Evolutionary conservation across 805 yeast genomes (phyloP), one percentile per base, ranked within the genome.

Genomic region (Ogataea degrootiae): DNA sequence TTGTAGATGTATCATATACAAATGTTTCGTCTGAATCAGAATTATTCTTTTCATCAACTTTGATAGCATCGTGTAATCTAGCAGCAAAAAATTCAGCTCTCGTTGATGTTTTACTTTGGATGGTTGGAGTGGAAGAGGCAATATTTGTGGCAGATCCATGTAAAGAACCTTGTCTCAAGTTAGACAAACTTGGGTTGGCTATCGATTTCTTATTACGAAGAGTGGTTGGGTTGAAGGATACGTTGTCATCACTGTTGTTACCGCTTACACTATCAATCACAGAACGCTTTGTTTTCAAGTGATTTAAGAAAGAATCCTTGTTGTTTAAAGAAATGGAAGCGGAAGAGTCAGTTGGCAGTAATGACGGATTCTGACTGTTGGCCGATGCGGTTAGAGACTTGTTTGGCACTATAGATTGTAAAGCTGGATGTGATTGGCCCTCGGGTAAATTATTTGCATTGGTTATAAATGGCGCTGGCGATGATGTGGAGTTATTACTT

Each of bases 31-130:
- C 96, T 23, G 90, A 82, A 63, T 91, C 97, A 34, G 91, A 83
- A 16, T 57, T 55, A 34, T 59, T 58, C 37, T 86, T 81, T 51
- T 86, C 88, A 39, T 81, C 91, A 57, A 89, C 96, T 53, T 86
- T 96, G 4, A 92, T 95, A 1, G 98, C 98, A 47, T 89, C 84
- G 8, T 97, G 98, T 51, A 94, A 73, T 57, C 85, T 87, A 0
- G 98, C 97, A 9, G 97, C 98, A 66, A 94, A 94, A 50, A 89
- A 80, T 60, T 91, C 98, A 0, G 97, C 94, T 60, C 90, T 78
- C 7, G 96, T 82, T 4, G 88, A 77, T 6, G 68, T 67, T 52
- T 74, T 78, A 50, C 78, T 80, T 44, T 76, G 54, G 1, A 53
- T 39, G 6, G 66, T 60, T 12, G 57, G 49, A 1, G 57, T 49